Evolutionary conservation across 78 protist genomes (phyloP), one percentile per base, ranked within the genome.

Genomic region (Reticulomyxa filosa): DNA sequence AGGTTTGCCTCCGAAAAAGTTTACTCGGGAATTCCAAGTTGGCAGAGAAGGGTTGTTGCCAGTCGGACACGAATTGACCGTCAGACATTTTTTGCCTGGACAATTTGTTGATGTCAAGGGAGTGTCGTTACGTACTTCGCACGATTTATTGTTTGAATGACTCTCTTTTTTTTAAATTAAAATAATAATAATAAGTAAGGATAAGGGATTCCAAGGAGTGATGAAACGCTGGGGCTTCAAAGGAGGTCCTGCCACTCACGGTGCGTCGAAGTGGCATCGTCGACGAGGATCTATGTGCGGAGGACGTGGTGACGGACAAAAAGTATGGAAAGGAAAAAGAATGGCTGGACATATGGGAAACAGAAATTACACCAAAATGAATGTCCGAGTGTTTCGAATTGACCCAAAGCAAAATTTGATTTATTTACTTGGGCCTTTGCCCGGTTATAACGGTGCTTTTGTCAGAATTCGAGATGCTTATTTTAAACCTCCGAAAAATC

Each of bases 261-360:
- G 59, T 8, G 59, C 30, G 39, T 55, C 59, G 39, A 55, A 55
- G 11, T 32, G 39, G 10, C 59, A 55, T 55, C 8, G 59, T 8
- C 59, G 30, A 32, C 59, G 26, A 32, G 59, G 59, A 32, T 8
- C 59, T 8, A 11, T 33, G 11, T n/a, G n/a, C n/a, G 59, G 59
- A 8, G 59, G 34, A 20, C 30, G 59, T 55, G 39, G 30, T 10
- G 10, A 55, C 11, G 39, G 39, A 17, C 39, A 33, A 20, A 55
- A 10, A 33, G 59, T 55, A 8, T 55, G 8, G 32, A 55, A 55
- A 55, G 59, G 59, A 10, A 55, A 55, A 33, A 55, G 30, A 11
- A 55, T 55, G 59, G 39, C 59, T 22, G 59, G 59, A 11, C 26
- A 55, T 11, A 55, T 55, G 50, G 59, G 59, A 10, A 55, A 55